Conservation (phyloP, 768 basidiomycete species). For the Pisolithus microcarpus region DNA sequence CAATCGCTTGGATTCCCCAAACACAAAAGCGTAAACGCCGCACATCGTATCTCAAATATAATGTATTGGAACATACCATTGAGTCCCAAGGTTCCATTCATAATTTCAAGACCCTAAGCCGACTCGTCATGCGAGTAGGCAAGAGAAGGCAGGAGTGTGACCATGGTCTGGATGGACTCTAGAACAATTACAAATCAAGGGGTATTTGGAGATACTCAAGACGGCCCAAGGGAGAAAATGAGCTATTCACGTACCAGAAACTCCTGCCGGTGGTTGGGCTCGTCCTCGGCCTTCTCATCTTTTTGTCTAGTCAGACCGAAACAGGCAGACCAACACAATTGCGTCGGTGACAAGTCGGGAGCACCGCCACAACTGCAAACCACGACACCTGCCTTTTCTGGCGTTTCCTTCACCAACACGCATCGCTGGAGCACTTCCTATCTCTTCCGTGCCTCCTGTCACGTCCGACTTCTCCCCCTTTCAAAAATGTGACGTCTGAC, state of each 20-base stretch:
- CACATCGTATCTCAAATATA: too few relatives aligned
- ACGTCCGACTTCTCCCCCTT: too few relatives aligned
- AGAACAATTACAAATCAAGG: conserved; percentile 1
- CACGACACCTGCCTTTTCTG: conserved; percentile 19
- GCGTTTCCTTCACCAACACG: background rate
- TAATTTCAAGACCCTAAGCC: background rate
- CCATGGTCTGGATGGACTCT: too few relatives aligned
- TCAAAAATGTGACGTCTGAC: too few relatives aligned
- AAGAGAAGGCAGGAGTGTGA: background rate
- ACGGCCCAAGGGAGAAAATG: background rate
- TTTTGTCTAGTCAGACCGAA: conserved; percentile 12
- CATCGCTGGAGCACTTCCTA: background rate
- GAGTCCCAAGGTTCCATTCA: background rate
- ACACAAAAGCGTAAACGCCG: conserved; percentile 14
- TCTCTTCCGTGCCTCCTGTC: background rate
- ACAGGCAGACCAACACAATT: conserved; percentile 11
- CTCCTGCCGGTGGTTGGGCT: background rate
- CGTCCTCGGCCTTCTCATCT: background rate
- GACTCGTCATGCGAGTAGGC: background rate
- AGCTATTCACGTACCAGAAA: conserved; percentile 1
- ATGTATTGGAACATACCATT: background rate
- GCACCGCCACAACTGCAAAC: conserved; percentile 16
- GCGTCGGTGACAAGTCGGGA: conserved; percentile 11
- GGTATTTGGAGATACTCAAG: background rate
- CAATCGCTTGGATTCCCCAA: background rate